phyloP scores from a whole-genome alignment of 1,284 basidiomycete genomes.

The Mycosarcoma mackinlayi region DNA sequence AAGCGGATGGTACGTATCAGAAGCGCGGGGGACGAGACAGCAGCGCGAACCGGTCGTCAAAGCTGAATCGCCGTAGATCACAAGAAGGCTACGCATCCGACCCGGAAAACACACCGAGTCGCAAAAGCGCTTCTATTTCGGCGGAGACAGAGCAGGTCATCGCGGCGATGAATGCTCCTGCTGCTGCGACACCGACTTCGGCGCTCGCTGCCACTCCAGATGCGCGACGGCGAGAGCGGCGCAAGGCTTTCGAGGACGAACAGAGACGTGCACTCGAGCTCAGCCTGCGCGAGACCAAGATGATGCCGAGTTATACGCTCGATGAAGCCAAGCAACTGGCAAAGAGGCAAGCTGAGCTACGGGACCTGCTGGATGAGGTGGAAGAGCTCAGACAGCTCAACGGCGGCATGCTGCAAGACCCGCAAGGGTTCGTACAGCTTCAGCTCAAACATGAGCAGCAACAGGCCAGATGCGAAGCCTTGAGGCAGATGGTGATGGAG shows the following conservation, averaged over 20 bases:
- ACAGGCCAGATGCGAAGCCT: constrained; percentile 10
- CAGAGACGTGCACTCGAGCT: constrained; percentile 36
- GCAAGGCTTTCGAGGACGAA: constrained; percentile 41
- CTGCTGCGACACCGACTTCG: background rate
- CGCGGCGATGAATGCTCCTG: background rate
- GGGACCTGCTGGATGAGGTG: constrained; percentile 8
- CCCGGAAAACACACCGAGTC: constrained; percentile 28
- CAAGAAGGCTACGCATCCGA: constrained; percentile 41
- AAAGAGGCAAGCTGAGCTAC: constrained; percentile 24
- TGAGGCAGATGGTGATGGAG: constrained; percentile 16
- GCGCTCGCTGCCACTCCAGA: constrained; percentile 9
- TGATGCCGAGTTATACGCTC: constrained; percentile 51
- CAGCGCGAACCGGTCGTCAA: constrained; percentile 10
- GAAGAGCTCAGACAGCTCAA: constrained; percentile 4
- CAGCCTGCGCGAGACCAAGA: constrained; percentile 49
- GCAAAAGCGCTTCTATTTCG: background rate
- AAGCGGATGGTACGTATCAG: background rate
- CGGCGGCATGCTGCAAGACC: constrained; percentile 14
- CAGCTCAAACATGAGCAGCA: constrained; percentile 32
- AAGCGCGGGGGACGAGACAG: background rate
- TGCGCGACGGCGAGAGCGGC: constrained; percentile 20
- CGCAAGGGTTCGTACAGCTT: constrained; percentile 22
- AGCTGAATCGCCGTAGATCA: constrained; percentile 17
- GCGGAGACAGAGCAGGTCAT: background rate
- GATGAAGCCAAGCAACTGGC: constrained; percentile 24